These are phyloP conservation scores for Cyclotella sp. DNA, from an alignment of 108 stramenopile genomes.

Conservation along the genomic window DNA sequence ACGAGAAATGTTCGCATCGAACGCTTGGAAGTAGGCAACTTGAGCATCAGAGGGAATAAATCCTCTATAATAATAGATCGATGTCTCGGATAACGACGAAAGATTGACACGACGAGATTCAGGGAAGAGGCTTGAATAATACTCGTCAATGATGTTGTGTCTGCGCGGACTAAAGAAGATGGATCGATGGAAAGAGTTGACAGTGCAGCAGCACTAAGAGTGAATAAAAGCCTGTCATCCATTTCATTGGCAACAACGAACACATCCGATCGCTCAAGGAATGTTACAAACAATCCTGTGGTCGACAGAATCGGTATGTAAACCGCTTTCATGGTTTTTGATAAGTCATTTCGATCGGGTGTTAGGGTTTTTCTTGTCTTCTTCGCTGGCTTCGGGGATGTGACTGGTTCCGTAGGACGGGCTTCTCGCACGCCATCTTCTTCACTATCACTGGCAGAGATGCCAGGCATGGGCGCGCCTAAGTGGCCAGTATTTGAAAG, in stretches of 20 bases:
- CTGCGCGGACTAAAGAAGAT: conserved; percentile 35
- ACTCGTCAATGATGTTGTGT: conserved; percentile 39
- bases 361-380: conserved; percentile 31
- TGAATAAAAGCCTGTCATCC: conserved; percentile 82
- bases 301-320: conserved; percentile 73
- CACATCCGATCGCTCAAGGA: conserved; percentile 71
- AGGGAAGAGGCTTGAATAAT: conserved; percentile 70
- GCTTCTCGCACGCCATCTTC: conserved; percentile 41
- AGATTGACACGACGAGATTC: conserved; percentile 71
- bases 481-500: conserved; percentile 76
- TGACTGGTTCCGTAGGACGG: conserved; percentile 6
- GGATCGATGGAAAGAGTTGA: conserved; percentile 71
- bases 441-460: conserved; percentile 10
- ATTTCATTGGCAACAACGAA: conserved; percentile 67
- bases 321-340: conserved; percentile 66
- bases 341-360: conserved; percentile 31
- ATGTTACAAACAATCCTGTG: conserved; percentile 52
- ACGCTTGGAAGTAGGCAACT: conserved; percentile 84
- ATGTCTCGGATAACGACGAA: conserved; percentile 74
- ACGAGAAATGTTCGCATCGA: conserved; percentile 79
- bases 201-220: conserved; percentile 67
- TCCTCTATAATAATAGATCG: conserved; percentile 91
- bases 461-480: conserved; percentile 29
- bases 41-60: conserved; percentile 87
- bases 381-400: conserved; percentile 30